Evolutionary conservation across 2,329 filamentous ascomycete genomes (phyloP).

Genomic region (Diaporthe citrichinensis): DNA sequence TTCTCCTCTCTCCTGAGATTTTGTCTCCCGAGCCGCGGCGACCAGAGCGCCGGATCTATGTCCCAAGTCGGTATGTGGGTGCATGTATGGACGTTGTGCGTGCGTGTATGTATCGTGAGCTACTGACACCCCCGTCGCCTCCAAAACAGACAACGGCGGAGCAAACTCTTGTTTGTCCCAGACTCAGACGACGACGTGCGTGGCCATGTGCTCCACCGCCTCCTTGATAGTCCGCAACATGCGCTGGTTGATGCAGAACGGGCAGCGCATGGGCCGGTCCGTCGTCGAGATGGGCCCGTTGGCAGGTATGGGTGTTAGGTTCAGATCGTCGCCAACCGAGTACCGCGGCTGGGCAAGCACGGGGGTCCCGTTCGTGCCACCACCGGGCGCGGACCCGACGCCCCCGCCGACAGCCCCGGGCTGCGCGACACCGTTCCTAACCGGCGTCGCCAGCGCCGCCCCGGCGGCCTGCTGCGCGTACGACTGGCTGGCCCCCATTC

Average conservation of each 20-base stretch:
- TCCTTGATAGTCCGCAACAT: conserved; percentile 74
- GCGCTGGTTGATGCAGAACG: conserved; percentile 73
- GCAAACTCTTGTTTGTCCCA: background rate
- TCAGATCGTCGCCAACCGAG: conserved; percentile 59
- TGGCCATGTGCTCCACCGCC: conserved; percentile 74
- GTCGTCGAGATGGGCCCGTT: conserved; percentile 60
- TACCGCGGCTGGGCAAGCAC: conserved; percentile 36
- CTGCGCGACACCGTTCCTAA: conserved; percentile 38
- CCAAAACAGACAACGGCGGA: background rate
- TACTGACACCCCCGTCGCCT: background rate
- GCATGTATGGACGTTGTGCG: background rate
- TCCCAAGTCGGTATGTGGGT: background rate
- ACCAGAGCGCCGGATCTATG: background rate
- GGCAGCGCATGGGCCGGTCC: conserved; percentile 68
- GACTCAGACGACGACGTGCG: conserved; percentile 69
- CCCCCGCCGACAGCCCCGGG: conserved; percentile 28
- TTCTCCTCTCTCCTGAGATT: background rate
- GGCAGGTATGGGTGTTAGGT: conserved; percentile 68
- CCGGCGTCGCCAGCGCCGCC: conserved; percentile 45
- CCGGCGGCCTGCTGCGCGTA: conserved; percentile 43
- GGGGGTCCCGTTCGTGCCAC: conserved; percentile 19
- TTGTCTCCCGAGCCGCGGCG: background rate
- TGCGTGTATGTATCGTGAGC: background rate
- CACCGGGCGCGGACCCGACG: conserved; percentile 44
- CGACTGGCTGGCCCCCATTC: conserved; percentile 39